Conservation (phyloP, 164 flowering plant species). For the Akebia trifoliata region DNA sequence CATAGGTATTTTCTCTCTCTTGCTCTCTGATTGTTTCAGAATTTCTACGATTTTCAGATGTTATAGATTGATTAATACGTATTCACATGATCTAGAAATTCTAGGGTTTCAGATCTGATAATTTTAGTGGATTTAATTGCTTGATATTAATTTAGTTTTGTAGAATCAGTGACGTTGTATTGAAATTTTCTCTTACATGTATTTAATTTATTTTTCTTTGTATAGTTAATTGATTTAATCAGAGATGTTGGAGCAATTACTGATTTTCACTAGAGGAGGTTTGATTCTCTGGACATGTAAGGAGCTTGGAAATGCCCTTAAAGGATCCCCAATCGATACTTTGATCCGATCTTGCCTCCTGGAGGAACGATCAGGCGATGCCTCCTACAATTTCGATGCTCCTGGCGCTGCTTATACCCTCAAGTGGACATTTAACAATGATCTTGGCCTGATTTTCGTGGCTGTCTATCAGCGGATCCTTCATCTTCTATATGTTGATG, state of each 20-base stretch:
- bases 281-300: constrained; percentile 95
- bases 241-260: constrained; percentile 82
- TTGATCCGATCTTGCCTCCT: constrained; percentile 87
- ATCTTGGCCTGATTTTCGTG: constrained; percentile 92
- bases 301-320: constrained; percentile 84
- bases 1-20: no score
- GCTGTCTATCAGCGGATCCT: constrained; percentile 86
- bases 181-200: no score
- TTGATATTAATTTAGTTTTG: constrained; percentile 13
- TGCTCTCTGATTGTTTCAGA: no score
- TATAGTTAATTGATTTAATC: no score
- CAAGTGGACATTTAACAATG: constrained; percentile 93
- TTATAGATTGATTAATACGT: no score
- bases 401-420: constrained; percentile 82
- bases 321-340: constrained; percentile 89
- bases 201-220: no score
- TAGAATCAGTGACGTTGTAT: no score
- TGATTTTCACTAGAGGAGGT: constrained; percentile 96
- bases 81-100: no score
- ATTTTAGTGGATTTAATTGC: constrained; percentile 7
- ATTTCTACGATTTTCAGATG: no score
- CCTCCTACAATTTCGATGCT: constrained; percentile 73
- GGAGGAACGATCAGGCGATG: constrained; percentile 89
- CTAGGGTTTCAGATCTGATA: not conserved
- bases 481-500: constrained; percentile 88